Evolutionary conservation across 2,329 filamentous ascomycete species (phyloP).

Genomic region (Microcyclospora pomicola): DNA sequence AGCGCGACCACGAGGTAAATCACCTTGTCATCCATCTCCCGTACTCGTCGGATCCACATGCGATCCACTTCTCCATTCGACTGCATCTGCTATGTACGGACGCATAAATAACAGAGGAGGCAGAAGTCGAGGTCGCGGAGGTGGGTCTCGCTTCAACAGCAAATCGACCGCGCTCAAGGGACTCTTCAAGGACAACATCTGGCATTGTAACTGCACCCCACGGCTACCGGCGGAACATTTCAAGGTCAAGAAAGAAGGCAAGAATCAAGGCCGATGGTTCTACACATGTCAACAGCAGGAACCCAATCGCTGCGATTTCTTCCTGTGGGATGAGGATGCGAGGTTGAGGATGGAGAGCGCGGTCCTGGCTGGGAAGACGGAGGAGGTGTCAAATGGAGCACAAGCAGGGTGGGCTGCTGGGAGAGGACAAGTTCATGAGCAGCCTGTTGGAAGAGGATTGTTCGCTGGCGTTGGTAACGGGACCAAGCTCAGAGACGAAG

Average conservation of each 20-base stretch:
- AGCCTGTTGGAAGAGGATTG: conserved; percentile 2
- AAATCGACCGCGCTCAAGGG: conserved; percentile 10
- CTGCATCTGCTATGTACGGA: no score
- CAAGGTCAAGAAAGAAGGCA: conserved; percentile 42
- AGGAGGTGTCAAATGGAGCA: conserved; percentile 3
- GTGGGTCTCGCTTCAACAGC: conserved; percentile 1
- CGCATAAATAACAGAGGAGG: not conserved
- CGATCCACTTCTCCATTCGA: no score
- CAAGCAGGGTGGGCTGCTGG: conserved; percentile 18
- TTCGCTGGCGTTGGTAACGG: conserved; percentile 2
- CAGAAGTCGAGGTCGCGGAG: conserved; percentile 3
- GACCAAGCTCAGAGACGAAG: conserved; percentile 2
- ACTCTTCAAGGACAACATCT: conserved; percentile 24
- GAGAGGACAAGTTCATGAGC: conserved; percentile 3
- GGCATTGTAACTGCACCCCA: conserved; percentile 44
- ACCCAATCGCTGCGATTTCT: conserved; percentile 40
- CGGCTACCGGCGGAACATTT: conserved; percentile 41
- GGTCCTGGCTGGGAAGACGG: conserved; percentile 19
- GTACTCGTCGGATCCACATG: no score
- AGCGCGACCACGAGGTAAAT: no score
- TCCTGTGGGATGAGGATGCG: conserved; percentile 45
- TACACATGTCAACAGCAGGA: conserved; percentile 43
- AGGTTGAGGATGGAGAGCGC: conserved; percentile 33
- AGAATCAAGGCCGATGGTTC: conserved; percentile 39
- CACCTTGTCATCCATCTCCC: no score